phyloP scores from a whole-genome alignment of 495 filamentous ascomycete species.

The Xylaria longipes region DNA sequence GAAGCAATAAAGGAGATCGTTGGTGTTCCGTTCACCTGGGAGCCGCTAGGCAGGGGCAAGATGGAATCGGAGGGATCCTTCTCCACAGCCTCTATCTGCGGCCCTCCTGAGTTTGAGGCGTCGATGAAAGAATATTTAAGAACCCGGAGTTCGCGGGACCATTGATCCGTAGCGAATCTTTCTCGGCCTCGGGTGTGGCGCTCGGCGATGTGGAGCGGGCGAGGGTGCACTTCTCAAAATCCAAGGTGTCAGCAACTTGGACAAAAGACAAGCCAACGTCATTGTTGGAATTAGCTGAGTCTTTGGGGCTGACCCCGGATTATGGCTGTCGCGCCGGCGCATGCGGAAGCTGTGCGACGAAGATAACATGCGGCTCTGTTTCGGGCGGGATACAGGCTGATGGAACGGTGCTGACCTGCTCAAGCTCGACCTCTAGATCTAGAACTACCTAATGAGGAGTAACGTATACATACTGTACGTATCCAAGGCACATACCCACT shows the following conservation, averaged over 20 bases:
- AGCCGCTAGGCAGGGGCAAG: constrained; percentile 16
- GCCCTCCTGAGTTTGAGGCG: constrained; percentile 11
- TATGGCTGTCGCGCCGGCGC: constrained; percentile 23
- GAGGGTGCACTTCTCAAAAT: constrained; percentile 19
- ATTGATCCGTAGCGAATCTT: constrained; percentile 23
- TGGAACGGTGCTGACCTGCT: constrained; percentile 25
- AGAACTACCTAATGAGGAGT: neutral
- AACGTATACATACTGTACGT: neutral
- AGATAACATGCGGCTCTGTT: constrained; percentile 25
- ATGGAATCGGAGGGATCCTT: constrained; percentile 19
- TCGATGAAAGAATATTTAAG: constrained; percentile 13
- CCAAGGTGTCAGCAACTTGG: constrained; percentile 19
- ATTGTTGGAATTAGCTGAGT: constrained; percentile 21
- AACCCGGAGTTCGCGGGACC: neutral
- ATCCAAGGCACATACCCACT: neutral
- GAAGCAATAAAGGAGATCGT: constrained; percentile 14
- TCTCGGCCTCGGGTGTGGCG: constrained; percentile 17
- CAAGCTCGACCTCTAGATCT: constrained; percentile 22
- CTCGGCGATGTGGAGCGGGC: constrained; percentile 22
- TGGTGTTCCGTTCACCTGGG: constrained; percentile 11
- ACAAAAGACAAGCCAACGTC: constrained; percentile 17
- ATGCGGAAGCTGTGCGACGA: constrained; percentile 24
- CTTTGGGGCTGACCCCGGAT: constrained; percentile 20
- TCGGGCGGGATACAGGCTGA: constrained; percentile 24
- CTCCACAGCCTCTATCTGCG: constrained; percentile 16